Percentiles rank a stretch among this genome's conserved stretches.
Conservation (phyloP, 192 early-diverging fungal species). For the Umbelopsis vinacea region DNA sequence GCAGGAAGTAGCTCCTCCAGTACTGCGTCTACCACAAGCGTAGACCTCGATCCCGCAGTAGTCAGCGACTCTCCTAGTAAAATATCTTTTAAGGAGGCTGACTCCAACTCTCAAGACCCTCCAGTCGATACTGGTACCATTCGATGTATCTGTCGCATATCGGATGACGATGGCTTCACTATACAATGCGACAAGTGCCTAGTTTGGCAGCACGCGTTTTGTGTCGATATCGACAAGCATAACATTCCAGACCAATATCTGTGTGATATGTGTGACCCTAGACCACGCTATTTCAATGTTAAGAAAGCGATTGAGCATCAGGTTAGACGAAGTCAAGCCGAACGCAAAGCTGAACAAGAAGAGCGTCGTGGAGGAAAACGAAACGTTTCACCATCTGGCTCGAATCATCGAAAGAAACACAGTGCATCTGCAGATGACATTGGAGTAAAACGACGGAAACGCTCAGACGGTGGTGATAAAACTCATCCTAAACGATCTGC, state of each 20-base stretch:
- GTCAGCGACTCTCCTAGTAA: background rate
- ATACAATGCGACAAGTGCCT: constrained; percentile 94
- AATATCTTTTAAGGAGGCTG: constrained; percentile 1
- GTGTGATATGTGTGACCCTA: constrained; percentile 85
- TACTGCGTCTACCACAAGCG: constrained; percentile 15
- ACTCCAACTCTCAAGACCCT: constrained; percentile 1
- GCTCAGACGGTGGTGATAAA: constrained; percentile 10
- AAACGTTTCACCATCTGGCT: background rate
- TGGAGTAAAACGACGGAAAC: constrained; percentile 7
- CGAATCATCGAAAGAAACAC: constrained; percentile 14
- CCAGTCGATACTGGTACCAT: constrained; percentile 86
- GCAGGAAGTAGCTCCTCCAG: constrained; percentile 20
- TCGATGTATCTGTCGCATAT: constrained; percentile 90
- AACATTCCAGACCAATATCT: constrained; percentile 86
- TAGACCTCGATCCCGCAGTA: constrained; percentile 8
- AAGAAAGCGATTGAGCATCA: constrained; percentile 50
- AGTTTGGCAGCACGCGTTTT: constrained; percentile 95
- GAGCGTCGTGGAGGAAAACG: constrained; percentile 16
- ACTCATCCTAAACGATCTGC: constrained; percentile 6
- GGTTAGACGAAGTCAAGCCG: constrained; percentile 25
- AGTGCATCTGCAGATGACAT: constrained; percentile 1
- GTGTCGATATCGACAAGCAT: constrained; percentile 72
- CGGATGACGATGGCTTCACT: constrained; percentile 96
- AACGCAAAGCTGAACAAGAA: constrained; percentile 15
- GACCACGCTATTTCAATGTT: constrained; percentile 53